Evolutionary conservation across 1,139 yeast species (phyloP), one percentile per base, ranked within the genome.

Genomic region (Taphrina populina): DNA sequence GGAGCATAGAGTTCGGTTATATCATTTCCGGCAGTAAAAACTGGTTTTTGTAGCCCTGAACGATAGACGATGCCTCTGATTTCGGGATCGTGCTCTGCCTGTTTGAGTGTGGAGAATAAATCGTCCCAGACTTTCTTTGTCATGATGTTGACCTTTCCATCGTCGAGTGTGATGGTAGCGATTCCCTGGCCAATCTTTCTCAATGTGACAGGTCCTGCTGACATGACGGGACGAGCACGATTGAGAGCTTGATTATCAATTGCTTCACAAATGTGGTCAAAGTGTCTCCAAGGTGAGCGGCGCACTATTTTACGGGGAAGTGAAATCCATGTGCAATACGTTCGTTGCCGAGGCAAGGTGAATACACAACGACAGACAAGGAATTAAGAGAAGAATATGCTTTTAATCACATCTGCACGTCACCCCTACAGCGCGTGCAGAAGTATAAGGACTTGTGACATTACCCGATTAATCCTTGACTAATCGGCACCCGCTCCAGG

Each of bases 401-500:
- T n/a, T n/a, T n/a, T n/a, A n/a, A n/a, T n/a, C n/a, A n/a, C n/a
- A n/a, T n/a, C n/a, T n/a, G n/a, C n/a, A n/a, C n/a, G n/a, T n/a
- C n/a, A n/a, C n/a, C n/a, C n/a, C n/a, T n/a, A n/a, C n/a, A n/a
- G n/a, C n/a, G n/a, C n/a, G n/a, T n/a, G n/a, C n/a, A n/a, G n/a
- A n/a, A n/a, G n/a, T n/a, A n/a, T n/a, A n/a, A n/a, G n/a, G n/a
- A n/a, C n/a, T n/a, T n/a, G n/a, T n/a, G n/a, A n/a, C n/a, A n/a
- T n/a, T n/a, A n/a, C n/a, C n/a, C n/a, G n/a, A n/a, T n/a, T n/a
- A 8, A 21, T 37, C 43, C 43, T 56, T 57, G 20, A 58, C 64
- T 30, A 62, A 35, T 43, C 64, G 35, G 17, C 57, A 64, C 21
- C 64, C 63, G 27, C 56, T 51, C 61, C 63, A 62, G 11, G 64